A percentile compares a stretch with the other conserved stretches of the same genome.
These are phyloP conservation scores for Microbotryum silenes-acaulis DNA, from an alignment of 1,284 basidiomycete species.

Conservation along the genomic window DNA sequence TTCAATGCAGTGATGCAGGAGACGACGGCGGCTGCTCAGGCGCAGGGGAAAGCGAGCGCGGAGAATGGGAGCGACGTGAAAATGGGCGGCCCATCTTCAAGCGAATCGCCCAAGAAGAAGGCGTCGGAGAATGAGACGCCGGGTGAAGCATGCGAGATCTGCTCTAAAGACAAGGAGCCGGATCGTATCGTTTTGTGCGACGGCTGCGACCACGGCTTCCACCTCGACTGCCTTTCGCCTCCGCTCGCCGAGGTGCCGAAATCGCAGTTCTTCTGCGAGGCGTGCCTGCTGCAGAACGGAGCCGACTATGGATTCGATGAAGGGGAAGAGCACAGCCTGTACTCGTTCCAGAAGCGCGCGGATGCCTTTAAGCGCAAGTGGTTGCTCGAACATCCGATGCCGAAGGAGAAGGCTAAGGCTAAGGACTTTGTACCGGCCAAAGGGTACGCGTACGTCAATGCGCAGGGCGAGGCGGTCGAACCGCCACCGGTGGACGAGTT, in stretches of 20 bases:
- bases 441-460: not conserved
- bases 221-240: slow-evolving; percentile 92
- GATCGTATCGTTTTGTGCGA: slow-evolving; percentile 92
- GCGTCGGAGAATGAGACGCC: slow-evolving; percentile 3
- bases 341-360: slow-evolving; percentile 87
- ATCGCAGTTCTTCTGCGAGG: slow-evolving; percentile 93
- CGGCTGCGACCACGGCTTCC: slow-evolving; percentile 93
- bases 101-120: not conserved
- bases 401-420: slow-evolving; percentile 24
- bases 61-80: too few relatives aligned
- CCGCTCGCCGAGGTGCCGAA: slow-evolving; percentile 75
- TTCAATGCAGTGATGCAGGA: too few relatives aligned
- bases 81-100: too few relatives aligned
- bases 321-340: slow-evolving; percentile 87
- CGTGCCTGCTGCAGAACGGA: slow-evolving; percentile 86
- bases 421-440: not conserved
- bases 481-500: slow-evolving; percentile 12
- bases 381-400: slow-evolving; percentile 71
- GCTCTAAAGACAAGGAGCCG: slow-evolving; percentile 29
- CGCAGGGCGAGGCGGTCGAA: not conserved
- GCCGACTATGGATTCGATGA: slow-evolving; percentile 98
- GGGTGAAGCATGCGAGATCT: slow-evolving; percentile 68
- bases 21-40: too few relatives aligned
- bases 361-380: slow-evolving; percentile 77
- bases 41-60: too few relatives aligned